Evolutionary conservation across 78 protist species (phyloP), one percentile per base, ranked within the genome.

Genomic region (Dictyostelium firmibasis): DNA sequence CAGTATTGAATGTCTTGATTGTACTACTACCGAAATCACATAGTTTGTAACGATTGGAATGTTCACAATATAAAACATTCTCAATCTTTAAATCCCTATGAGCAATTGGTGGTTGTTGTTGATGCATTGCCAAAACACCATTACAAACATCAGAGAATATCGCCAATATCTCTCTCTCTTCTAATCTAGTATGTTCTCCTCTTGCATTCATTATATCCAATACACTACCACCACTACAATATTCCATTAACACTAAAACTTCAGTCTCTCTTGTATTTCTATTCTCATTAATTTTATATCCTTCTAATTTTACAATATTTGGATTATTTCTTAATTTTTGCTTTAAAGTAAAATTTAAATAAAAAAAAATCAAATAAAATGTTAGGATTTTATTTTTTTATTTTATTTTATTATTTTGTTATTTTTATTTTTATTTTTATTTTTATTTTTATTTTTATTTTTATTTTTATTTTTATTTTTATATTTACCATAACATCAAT

Each of bases 1-100:
- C 14, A 8, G 95, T 81, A 67, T 83, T 76, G 62, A 74, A 83
- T 10, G 85, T 70, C 29, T 67, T 84, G 0, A 75, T 84, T 0
- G 96, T 96, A 2, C 96, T 57, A 31, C 85, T 60, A 20, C 97
- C 97, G 76, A 96, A 96, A 76, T 96, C 97, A 72, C 97, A 92
- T 38, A 96, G 35, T 23, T 96, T 96, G 36, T 83, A 96, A n/a
- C 87, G 57, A 14, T 84, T 41, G 18, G 75, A 67, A 3, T 78
- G 11, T 41, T 93, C 83, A 36, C 84, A 83, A 35, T 67, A 75
- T 64, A 86, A 85, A 1, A 93, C 29, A 82, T 81, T 93, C 10
- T 93, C 96, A 93, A 85, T 86, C 87, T 96, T 96, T 57, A 96
- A 57, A 83, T 96, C 97, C 20, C 97, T 35, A 81, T 92, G 97